Conservation (phyloP, 441 rosid genomes). For the Jatropha podagrica region DNA sequence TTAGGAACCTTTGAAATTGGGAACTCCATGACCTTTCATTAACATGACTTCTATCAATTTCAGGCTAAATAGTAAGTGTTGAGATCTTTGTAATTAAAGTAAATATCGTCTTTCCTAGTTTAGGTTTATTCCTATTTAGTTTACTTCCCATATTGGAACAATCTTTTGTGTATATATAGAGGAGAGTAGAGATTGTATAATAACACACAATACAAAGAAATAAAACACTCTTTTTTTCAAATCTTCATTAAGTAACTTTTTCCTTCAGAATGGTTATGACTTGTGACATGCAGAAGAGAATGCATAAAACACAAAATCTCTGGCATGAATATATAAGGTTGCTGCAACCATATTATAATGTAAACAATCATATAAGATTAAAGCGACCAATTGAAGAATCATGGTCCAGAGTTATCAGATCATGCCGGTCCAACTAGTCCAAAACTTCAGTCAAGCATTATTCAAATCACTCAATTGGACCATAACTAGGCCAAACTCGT, state of each 20-base stretch:
- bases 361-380: neutral
- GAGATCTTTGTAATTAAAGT: too few relatives aligned
- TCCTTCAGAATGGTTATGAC: neutral
- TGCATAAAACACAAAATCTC: neutral
- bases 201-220: too few relatives aligned
- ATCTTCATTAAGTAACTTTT: neutral
- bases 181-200: too few relatives aligned
- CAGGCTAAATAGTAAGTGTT: neutral
- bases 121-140: too few relatives aligned
- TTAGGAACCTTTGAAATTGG: neutral
- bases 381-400: neutral
- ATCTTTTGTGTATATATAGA: too few relatives aligned
- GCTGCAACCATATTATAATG: too few relatives aligned
- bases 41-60: neutral
- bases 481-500: neutral
- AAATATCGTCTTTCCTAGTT: too few relatives aligned
- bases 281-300: neutral
- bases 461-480: neutral
- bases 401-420: too few relatives aligned
- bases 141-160: too few relatives aligned
- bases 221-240: too few relatives aligned
- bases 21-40: neutral
- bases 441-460: neutral
- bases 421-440: neutral
- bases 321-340: too few relatives aligned